Conservation (phyloP, 768 basidiomycete genomes). For the Russula sp. region DNA sequence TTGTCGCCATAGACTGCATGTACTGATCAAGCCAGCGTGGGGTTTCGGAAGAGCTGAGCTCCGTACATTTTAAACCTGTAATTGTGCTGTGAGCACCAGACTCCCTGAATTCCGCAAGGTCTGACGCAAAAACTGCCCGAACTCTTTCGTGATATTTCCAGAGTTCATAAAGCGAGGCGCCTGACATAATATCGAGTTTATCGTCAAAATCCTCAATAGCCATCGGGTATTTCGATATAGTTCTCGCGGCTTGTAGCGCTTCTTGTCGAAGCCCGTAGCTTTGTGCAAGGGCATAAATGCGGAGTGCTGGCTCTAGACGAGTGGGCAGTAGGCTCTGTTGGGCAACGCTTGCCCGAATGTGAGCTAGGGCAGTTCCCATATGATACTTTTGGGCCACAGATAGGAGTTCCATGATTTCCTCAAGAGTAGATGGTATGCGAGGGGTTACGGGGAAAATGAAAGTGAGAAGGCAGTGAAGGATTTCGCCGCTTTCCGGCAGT, state of each 20-base stretch:
- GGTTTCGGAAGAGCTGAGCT: neutral
- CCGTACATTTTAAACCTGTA: neutral
- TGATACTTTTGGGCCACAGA: constrained; percentile 12
- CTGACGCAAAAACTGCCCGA: neutral
- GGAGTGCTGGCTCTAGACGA: neutral
- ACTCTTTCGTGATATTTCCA: constrained; percentile 17
- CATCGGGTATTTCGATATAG: neutral
- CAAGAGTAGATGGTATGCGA: neutral
- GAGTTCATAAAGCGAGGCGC: constrained; percentile 9
- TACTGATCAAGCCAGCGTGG: neutral
- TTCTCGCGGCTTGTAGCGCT: neutral
- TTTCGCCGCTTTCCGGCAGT: neutral
- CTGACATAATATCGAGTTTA: constrained; percentile 1
- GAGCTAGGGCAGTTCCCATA: neutral
- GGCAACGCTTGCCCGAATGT: neutral
- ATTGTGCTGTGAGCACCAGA: neutral
- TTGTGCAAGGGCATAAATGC: constrained; percentile 3
- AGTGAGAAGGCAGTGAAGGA: constrained; percentile 13
- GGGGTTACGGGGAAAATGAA: constrained; percentile 13
- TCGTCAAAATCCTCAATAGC: neutral
- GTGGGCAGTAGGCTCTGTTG: neutral
- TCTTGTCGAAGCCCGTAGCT: constrained; percentile 6
- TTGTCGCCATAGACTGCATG: neutral
- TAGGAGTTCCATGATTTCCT: constrained; percentile 10
- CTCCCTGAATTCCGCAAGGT: neutral